Conservation (phyloP, 306 rosid species). For the Casuarina cunninghamiana region DNA sequence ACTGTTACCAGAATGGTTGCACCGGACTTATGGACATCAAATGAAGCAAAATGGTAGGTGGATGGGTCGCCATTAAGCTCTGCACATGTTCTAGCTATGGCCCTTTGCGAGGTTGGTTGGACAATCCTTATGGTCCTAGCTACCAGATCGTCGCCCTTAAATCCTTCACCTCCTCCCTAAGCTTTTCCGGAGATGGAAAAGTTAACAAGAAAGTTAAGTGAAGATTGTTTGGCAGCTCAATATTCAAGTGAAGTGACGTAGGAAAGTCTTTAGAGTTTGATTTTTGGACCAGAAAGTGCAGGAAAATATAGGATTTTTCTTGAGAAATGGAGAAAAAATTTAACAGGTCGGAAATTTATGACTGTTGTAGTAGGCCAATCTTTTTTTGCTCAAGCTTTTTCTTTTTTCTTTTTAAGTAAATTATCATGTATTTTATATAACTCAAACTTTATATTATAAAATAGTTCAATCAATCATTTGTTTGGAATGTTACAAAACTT, state of each 20-base stretch:
- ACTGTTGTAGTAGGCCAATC: background rate
- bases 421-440: no score
- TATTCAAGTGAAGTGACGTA: background rate
- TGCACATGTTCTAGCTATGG: constrained; percentile 41
- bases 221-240: background rate
- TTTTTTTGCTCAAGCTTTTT: no score
- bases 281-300: background rate
- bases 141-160: background rate
- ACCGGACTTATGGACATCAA: constrained; percentile 16
- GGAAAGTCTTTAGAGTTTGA: background rate
- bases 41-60: constrained; percentile 34
- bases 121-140: constrained; percentile 33
- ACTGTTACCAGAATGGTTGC: constrained; percentile 19
- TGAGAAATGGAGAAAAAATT: background rate
- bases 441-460: no score
- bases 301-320: background rate
- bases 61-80: constrained; percentile 17
- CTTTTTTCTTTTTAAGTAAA: no score
- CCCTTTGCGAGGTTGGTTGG: constrained; percentile 38
- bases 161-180: background rate
- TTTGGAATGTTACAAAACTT: no score
- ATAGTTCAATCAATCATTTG: no score
- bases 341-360: background rate
- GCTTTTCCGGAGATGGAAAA: background rate
- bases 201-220: background rate